These are phyloP conservation scores for Fusarium pseudograminearum DNA, from an alignment of 2,329 filamentous ascomycete genomes.

Conservation along the genomic window DNA sequence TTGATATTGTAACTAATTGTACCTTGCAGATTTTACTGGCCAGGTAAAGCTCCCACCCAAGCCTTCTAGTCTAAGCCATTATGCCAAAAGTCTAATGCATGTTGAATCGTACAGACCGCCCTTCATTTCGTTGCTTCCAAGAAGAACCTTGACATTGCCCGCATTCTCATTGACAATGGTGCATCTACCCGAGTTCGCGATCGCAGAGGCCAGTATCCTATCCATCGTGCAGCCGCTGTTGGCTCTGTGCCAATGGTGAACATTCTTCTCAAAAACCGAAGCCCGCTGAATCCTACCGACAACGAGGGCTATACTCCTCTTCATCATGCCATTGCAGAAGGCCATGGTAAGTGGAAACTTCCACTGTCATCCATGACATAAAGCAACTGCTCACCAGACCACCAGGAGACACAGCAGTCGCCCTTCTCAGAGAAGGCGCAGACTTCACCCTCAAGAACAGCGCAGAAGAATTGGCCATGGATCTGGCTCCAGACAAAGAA, in stretches of 20 bases:
- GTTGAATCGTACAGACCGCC: constrained; percentile 70
- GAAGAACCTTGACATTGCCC: constrained; percentile 83
- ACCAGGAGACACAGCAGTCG: constrained; percentile 81
- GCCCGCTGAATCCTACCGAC: constrained; percentile 87
- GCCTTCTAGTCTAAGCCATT: not conserved
- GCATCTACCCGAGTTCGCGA: constrained; percentile 86
- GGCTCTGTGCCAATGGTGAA: constrained; percentile 90
- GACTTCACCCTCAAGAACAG: constrained; percentile 81
- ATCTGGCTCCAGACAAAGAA: constrained; percentile 87
- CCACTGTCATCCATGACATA: not conserved
- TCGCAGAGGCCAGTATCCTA: constrained; percentile 85
- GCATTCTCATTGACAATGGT: constrained; percentile 78
- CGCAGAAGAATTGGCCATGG: constrained; percentile 78
- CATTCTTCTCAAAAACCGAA: constrained; percentile 79
- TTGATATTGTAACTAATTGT: constrained; percentile 4
- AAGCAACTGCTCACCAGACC: not conserved
- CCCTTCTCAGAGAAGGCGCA: constrained; percentile 85
- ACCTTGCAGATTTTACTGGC: constrained; percentile 69
- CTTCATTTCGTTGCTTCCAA: constrained; percentile 95
- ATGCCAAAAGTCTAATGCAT: not conserved
- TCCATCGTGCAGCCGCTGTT: constrained; percentile 91
- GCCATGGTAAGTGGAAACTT: constrained; percentile 65
- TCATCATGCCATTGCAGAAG: constrained; percentile 87
- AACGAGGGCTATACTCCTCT: constrained; percentile 85
- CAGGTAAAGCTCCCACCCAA: constrained; percentile 60